Evolutionary conservation across 1,139 yeast genomes (phyloP).

Genomic region (Yamadazyma atmosphaerica): DNA sequence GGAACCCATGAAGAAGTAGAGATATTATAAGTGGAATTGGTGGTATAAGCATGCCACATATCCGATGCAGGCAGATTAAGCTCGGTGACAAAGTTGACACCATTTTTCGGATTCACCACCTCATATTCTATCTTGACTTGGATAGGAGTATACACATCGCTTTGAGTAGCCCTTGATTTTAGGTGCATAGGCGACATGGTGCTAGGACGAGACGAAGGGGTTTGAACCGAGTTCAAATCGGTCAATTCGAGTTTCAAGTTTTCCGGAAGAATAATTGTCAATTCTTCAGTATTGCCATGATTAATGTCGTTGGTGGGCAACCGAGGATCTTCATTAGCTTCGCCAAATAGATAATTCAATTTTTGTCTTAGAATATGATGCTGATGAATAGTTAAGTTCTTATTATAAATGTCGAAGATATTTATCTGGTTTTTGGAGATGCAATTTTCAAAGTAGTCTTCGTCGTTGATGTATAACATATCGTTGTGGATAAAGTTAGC

Average conservation of each 20-base stretch:
- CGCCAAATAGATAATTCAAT: conserved; percentile 61
- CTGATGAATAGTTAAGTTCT: conserved; percentile 50
- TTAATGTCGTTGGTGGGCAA: conserved; percentile 15
- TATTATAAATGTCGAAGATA: conserved; percentile 44
- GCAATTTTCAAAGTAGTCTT: conserved; percentile 21
- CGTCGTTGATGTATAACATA: conserved; percentile 40
- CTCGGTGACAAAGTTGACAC: conserved; percentile 70
- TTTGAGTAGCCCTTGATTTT: conserved; percentile 30
- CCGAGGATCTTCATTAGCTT: conserved; percentile 39
- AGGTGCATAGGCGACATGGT: conserved; percentile 41
- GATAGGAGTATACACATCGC: conserved; percentile 66
- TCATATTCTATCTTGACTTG: conserved; percentile 69
- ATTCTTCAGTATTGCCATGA: conserved; percentile 65
- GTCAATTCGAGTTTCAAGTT: conserved; percentile 61
- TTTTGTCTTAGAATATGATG: conserved; percentile 66
- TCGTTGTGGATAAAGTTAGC: conserved; percentile 41
- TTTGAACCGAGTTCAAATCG: conserved; percentile 47
- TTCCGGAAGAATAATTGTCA: conserved; percentile 71
- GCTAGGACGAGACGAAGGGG: conserved; percentile 41
- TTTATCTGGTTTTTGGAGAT: conserved; percentile 22
- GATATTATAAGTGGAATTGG: conserved; percentile 73
- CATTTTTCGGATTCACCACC: conserved; percentile 67
- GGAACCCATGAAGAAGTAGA: conserved; percentile 97
- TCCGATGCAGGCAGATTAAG: conserved; percentile 31
- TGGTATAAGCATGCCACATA: conserved; percentile 84